These are phyloP conservation scores for Diplodia mutila DNA, from an alignment of 2,329 filamentous ascomycete species.

Conservation along the genomic window DNA sequence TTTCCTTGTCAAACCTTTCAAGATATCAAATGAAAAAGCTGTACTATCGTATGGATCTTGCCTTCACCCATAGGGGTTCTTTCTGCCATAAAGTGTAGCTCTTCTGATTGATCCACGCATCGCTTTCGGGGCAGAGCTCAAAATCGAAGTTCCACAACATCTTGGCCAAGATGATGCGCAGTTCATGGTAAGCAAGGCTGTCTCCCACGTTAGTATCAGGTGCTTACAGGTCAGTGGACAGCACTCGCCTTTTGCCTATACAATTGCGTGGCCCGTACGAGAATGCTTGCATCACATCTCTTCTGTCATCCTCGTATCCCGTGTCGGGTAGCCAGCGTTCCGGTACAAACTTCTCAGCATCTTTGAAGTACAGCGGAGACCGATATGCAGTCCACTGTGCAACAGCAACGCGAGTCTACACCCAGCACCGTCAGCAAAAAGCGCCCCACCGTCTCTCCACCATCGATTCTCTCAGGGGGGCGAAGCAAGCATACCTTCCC, in stretches of 20 bases:
- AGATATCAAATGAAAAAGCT: too few relatives aligned
- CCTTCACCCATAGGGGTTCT: not conserved
- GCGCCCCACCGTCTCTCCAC: not conserved
- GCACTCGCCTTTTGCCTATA: slow-evolving; percentile 37
- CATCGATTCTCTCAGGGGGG: not conserved
- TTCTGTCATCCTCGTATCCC: slow-evolving; percentile 35
- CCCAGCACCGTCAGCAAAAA: not conserved
- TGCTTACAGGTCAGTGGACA: not conserved
- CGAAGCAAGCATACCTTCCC: slow-evolving; percentile 34
- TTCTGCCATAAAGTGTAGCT: not conserved
- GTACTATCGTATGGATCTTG: not conserved
- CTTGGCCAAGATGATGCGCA: slow-evolving; percentile 43
- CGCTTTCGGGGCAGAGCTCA: slow-evolving; percentile 29
- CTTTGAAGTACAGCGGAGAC: slow-evolving; percentile 28
- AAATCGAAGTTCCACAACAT: slow-evolving; percentile 46
- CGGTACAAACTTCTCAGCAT: slow-evolving; percentile 31
- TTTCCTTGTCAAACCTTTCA: too few relatives aligned
- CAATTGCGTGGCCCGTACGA: slow-evolving; percentile 41
- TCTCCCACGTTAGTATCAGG: not conserved
- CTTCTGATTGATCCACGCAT: not conserved
- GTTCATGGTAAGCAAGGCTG: slow-evolving; percentile 43
- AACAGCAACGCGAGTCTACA: not conserved
- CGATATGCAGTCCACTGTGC: not conserved
- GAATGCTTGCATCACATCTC: slow-evolving; percentile 38
- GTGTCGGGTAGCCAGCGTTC: slow-evolving; percentile 40